Percentiles rank a stretch among this genome's conserved stretches.
These are phyloP conservation scores for Colletotrichum filicis DNA, from an alignment of 2,329 filamentous ascomycete genomes.

Conservation along the genomic window DNA sequence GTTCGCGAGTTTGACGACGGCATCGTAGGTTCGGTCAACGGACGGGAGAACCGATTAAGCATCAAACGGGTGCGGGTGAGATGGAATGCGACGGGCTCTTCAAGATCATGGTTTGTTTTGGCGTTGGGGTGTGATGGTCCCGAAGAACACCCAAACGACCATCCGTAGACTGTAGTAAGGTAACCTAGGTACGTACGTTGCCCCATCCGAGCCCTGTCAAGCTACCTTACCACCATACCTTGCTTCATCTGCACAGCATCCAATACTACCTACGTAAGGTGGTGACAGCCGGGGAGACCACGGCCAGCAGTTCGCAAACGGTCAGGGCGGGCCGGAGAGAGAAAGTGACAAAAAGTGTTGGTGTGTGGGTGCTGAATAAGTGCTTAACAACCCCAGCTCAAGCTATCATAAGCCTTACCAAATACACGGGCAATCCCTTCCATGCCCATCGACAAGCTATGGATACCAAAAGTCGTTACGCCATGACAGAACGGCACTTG, in stretches of 20 bases:
- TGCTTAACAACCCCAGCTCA: slow-evolving; percentile 24
- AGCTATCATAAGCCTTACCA: slow-evolving; percentile 27
- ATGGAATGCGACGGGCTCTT: slow-evolving; percentile 11
- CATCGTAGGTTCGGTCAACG: background rate
- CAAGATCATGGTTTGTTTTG: slow-evolving; percentile 2
- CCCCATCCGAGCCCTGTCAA: slow-evolving; percentile 11
- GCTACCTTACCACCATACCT: background rate
- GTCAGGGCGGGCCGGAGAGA: background rate
- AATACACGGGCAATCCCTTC: slow-evolving; percentile 6
- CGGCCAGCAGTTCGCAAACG: background rate
- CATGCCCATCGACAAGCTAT: background rate
- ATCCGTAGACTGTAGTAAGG: background rate
- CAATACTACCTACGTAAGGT: background rate
- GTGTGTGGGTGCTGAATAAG: slow-evolving; percentile 24
- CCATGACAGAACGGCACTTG: background rate
- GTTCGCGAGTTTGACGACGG: too few species aligned
- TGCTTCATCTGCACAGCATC: background rate
- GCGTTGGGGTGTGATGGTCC: background rate
- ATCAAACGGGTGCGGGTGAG: background rate
- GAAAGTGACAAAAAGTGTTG: background rate
- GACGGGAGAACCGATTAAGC: background rate
- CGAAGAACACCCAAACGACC: slow-evolving; percentile 2
- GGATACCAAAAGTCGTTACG: background rate
- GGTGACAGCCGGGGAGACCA: background rate
- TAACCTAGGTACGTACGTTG: background rate